Percentiles rank a stretch among this genome's conserved stretches.
These are phyloP conservation scores for Leccinum pachyderme DNA, from an alignment of 1,284 basidiomycete species.

Conservation along the genomic window DNA sequence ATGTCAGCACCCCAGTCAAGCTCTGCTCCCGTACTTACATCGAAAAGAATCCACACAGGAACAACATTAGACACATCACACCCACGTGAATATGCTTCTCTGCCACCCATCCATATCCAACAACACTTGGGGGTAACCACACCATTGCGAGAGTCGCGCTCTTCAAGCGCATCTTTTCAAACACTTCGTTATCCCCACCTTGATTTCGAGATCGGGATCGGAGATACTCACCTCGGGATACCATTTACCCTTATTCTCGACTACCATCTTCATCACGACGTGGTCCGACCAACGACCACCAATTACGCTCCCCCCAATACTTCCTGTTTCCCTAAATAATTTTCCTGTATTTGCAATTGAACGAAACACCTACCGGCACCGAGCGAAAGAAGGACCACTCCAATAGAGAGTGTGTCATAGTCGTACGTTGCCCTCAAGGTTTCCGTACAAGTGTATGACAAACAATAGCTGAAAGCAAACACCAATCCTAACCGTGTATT, in stretches of 20 bases:
- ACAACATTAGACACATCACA: slow-evolving; percentile 60
- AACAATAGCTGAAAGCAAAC: slow-evolving; percentile 72
- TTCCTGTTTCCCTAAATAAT: slow-evolving; percentile 42
- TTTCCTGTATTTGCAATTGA: not conserved
- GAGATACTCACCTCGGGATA: slow-evolving; percentile 60
- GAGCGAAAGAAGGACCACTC: slow-evolving; percentile 73
- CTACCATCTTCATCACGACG: slow-evolving; percentile 54
- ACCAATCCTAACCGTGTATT: slow-evolving; percentile 48
- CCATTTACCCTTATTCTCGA: slow-evolving; percentile 57
- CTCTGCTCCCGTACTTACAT: slow-evolving; percentile 46
- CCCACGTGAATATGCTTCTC: slow-evolving; percentile 63
- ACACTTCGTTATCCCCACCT: not conserved
- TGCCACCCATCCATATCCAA: slow-evolving; percentile 78
- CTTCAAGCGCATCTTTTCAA: slow-evolving; percentile 64
- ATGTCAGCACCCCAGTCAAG: slow-evolving; percentile 18
- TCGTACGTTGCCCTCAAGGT: slow-evolving; percentile 64
- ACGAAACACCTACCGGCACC: slow-evolving; percentile 54
- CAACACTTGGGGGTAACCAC: slow-evolving; percentile 55
- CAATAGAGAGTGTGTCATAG: slow-evolving; percentile 71
- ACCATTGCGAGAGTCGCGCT: slow-evolving; percentile 57
- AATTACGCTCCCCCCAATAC: slow-evolving; percentile 64
- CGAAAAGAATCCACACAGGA: slow-evolving; percentile 65
- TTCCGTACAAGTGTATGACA: slow-evolving; percentile 70
- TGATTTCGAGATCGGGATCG: not conserved
- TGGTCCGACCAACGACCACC: slow-evolving; percentile 81